phyloP scores from a whole-genome alignment of 345 rosid species.

The Durio zibethinus region DNA sequence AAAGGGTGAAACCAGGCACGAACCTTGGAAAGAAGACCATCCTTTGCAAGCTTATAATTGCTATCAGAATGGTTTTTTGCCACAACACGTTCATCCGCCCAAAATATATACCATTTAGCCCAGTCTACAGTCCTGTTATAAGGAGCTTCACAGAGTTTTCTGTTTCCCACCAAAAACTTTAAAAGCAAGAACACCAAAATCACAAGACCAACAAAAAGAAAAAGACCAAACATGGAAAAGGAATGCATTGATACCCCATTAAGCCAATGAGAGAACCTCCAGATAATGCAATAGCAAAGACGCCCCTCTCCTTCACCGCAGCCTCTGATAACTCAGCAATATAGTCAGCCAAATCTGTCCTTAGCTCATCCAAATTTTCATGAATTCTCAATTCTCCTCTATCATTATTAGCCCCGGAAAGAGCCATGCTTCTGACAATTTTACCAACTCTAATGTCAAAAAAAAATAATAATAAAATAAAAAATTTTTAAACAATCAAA shows the following conservation, averaged over 20 bases:
- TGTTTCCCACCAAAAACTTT: slow-evolving; percentile 34
- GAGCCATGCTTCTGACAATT: slow-evolving; percentile 53
- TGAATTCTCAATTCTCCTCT: slow-evolving; percentile 74
- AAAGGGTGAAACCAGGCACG: neutral
- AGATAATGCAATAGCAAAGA: slow-evolving; percentile 76
- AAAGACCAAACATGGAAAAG: slow-evolving; percentile 11
- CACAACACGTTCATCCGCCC: slow-evolving; percentile 85
- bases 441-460: slow-evolving; percentile 21
- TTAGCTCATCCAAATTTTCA: slow-evolving; percentile 68
- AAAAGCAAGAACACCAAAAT: slow-evolving; percentile 24
- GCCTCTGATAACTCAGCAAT: slow-evolving; percentile 82
- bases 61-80: slow-evolving; percentile 76
- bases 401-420: slow-evolving; percentile 49
- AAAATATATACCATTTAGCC: slow-evolving; percentile 81
- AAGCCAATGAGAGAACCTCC: slow-evolving; percentile 83
- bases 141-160: slow-evolving; percentile 80
- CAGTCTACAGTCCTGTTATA: slow-evolving; percentile 84
- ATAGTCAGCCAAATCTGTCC: slow-evolving; percentile 76
- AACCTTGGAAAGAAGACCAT: slow-evolving; percentile 72
- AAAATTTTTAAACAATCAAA: neutral
- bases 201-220: slow-evolving; percentile 12
- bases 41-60: slow-evolving; percentile 86
- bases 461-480: too few relatives aligned
- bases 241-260: slow-evolving; percentile 52
- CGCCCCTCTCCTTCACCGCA: slow-evolving; percentile 74